phyloP scores from a whole-genome alignment of 805 yeast species.

The Pichia cephalocereana region DNA sequence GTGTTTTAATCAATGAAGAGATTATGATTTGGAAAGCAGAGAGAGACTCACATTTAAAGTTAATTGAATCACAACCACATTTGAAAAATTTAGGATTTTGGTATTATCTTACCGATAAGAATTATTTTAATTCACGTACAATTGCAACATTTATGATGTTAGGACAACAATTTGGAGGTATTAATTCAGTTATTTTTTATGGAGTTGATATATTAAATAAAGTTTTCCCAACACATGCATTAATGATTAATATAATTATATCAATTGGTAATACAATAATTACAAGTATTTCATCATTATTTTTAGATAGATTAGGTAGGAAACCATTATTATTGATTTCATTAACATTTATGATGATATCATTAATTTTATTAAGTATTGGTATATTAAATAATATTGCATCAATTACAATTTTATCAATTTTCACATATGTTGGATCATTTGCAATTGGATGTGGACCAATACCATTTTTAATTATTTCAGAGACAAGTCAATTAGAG shows the following conservation, averaged over 20 bases:
- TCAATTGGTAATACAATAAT: conserved; percentile 67
- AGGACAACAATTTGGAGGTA: conserved; percentile 89
- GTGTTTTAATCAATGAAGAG: conserved; percentile 14
- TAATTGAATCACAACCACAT: conserved; percentile 18
- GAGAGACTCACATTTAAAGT: conserved; percentile 14
- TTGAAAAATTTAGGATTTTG: conserved; percentile 20
- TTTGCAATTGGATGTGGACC: conserved; percentile 95
- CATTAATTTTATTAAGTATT: conserved; percentile 52
- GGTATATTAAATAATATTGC: conserved; percentile 50
- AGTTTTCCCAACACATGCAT: conserved; percentile 63
- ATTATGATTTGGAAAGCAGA: conserved; percentile 25
- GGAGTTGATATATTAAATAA: conserved; percentile 79
- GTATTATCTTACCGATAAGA: conserved; percentile 41
- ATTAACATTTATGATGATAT: conserved; percentile 55
- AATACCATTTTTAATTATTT: conserved; percentile 79
- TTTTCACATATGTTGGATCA: conserved; percentile 65
- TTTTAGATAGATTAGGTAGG: conserved; percentile 72
- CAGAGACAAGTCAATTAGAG: conserved; percentile 78
- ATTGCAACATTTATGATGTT: conserved; percentile 66
- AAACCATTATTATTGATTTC: conserved; percentile 63
- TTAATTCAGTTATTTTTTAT: conserved; percentile 85
- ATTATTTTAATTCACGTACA: conserved; percentile 47
- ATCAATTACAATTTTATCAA: conserved; percentile 47
- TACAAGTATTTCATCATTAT: conserved; percentile 63
- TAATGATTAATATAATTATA: conserved; percentile 63